Conservation (phyloP, 1,139 yeast species). For the Candida neerlandica region DNA sequence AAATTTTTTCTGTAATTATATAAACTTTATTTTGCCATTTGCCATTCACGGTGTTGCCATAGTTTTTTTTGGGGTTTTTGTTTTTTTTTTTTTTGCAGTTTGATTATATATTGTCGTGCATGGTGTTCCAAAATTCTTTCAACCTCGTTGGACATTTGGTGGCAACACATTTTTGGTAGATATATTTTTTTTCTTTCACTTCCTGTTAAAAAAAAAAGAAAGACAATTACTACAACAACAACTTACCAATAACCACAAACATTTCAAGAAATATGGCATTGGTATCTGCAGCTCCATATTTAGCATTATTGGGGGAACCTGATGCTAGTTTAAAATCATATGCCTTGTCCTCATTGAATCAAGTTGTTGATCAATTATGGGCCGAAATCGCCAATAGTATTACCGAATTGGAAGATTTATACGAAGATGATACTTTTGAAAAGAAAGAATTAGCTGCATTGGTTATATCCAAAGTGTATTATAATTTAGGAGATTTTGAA, state of each 20-base stretch:
- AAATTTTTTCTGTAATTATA: background rate
- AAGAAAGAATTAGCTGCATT: conserved; percentile 86
- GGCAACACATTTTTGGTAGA: conserved; percentile 5
- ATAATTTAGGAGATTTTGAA: conserved; percentile 92
- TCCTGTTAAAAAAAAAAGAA: background rate
- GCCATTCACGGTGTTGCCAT: too few relatives aligned
- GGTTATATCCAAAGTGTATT: conserved; percentile 91
- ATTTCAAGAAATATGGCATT: conserved; percentile 48
- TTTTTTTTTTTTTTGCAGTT: background rate
- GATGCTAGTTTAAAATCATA: conserved; percentile 78
- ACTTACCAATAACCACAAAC: background rate
- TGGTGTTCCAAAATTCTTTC: background rate
- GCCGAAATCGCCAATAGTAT: conserved; percentile 94
- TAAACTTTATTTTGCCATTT: background rate
- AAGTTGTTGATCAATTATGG: conserved; percentile 90
- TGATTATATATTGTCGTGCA: background rate
- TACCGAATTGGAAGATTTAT: conserved; percentile 84
- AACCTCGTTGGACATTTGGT: conserved; percentile 5
- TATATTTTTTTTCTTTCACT: background rate
- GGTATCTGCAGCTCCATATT: conserved; percentile 84
- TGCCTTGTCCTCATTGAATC: conserved; percentile 82
- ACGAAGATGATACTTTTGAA: conserved; percentile 79
- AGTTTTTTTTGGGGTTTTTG: too few relatives aligned
- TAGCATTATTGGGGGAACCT: conserved; percentile 84
- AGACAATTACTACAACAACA: background rate